These are phyloP conservation scores for Cicer chorassanicum DNA, from an alignment of 306 rosid genomes.

Conservation along the genomic window DNA sequence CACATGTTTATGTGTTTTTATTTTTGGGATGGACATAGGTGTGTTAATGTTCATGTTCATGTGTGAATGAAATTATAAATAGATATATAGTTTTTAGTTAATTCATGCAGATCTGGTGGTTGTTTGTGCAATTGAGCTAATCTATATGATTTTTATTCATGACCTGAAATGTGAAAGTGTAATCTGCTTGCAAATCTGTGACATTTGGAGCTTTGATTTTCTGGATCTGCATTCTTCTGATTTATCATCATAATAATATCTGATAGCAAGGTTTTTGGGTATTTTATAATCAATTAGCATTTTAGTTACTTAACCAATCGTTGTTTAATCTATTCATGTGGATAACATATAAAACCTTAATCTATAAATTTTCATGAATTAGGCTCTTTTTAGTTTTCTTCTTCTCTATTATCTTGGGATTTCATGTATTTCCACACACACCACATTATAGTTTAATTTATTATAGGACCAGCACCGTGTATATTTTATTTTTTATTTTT, in stretches of 20 bases:
- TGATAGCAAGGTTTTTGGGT: constrained; percentile 8
- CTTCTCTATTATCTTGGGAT: background rate
- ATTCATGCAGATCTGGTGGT: background rate
- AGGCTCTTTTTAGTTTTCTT: background rate
- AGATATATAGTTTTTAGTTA: constrained; percentile 19
- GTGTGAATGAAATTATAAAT: constrained; percentile 19
- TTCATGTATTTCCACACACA: constrained; percentile 12
- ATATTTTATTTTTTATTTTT: constrained; percentile 29
- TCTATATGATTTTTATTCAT: no score
- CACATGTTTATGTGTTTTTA: background rate
- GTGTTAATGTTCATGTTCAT: constrained; percentile 28
- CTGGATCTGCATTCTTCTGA: constrained; percentile 34
- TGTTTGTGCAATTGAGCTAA: no score
- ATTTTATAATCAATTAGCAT: constrained; percentile 4
- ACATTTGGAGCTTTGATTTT: constrained; percentile 13
- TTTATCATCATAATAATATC: constrained; percentile 32
- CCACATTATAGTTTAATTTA: background rate
- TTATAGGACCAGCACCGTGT: constrained; percentile 11
- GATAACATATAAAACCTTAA: background rate
- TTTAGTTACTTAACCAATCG: constrained; percentile 15
- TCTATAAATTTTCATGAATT: constrained; percentile 29
- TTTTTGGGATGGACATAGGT: background rate
- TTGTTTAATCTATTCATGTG: constrained; percentile 10
- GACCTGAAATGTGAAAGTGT: no score
- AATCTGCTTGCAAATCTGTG: background rate